Percentiles rank a stretch among this genome's conserved stretches.
These are phyloP conservation scores for Penicillium steckii DNA, from an alignment of 495 filamentous ascomycete species.

Conservation along the genomic window DNA sequence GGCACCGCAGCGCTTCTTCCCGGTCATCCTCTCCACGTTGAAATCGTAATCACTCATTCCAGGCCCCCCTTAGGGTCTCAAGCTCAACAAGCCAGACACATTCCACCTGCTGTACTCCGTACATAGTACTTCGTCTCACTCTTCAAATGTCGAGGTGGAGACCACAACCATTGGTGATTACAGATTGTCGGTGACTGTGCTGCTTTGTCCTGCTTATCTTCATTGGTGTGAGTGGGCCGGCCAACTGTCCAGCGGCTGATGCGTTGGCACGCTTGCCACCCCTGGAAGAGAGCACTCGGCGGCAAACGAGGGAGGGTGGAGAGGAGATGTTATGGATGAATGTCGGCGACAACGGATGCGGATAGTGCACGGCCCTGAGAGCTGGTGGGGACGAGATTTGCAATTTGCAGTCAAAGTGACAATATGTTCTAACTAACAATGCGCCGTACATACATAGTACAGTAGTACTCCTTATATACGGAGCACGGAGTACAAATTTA, in stretches of 20 bases:
- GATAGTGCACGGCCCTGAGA: constrained; percentile 3
- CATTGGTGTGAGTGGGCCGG: constrained; percentile 13
- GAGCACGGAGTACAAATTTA: too few relatives aligned
- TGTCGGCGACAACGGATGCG: not conserved
- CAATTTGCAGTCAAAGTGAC: not conserved
- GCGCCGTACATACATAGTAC: too few relatives aligned
- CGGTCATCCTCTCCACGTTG: not conserved
- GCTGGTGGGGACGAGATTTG: constrained; percentile 1
- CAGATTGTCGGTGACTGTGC: not conserved
- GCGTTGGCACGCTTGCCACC: constrained; percentile 15
- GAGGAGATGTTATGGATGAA: not conserved
- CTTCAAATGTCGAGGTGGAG: constrained; percentile 12
- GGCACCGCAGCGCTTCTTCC: constrained; percentile 8
- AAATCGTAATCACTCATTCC: not conserved
- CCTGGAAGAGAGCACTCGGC: not conserved
- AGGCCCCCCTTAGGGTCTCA: not conserved
- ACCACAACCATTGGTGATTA: not conserved
- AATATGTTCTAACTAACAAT: too few relatives aligned
- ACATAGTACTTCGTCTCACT: too few relatives aligned
- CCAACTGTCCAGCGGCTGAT: constrained; percentile 24
- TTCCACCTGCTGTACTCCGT: too few relatives aligned
- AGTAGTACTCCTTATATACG: too few relatives aligned
- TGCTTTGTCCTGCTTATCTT: not conserved
- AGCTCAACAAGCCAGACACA: too few relatives aligned
- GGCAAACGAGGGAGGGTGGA: not conserved